phyloP scores from a whole-genome alignment of 129 eudicot genomes.

The Helichrysum umbraculigerum region DNA sequence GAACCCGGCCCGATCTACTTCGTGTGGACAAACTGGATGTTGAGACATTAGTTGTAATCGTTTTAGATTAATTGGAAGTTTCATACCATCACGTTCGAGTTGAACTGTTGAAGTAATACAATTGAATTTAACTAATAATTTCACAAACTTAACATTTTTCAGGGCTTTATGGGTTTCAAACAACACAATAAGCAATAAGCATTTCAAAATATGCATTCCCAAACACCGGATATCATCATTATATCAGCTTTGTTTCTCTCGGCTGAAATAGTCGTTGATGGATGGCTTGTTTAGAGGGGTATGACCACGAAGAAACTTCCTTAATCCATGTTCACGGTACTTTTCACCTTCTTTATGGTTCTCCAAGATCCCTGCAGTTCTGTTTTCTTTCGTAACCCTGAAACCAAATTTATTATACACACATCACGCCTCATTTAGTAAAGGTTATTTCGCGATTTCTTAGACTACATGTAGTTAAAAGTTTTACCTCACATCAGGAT shows the following conservation, averaged over 20 bases:
- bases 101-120: too few relatives aligned
- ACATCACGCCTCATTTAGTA: not conserved
- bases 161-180: too few relatives aligned
- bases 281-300: constrained; percentile 48
- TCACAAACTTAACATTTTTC: too few relatives aligned
- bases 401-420: not conserved
- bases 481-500: constrained; percentile 60
- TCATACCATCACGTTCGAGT: too few relatives aligned
- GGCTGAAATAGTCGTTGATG: constrained; percentile 44
- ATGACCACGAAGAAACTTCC: constrained; percentile 47
- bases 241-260: not conserved
- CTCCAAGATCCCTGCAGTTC: constrained; percentile 51
- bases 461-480: not conserved
- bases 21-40: not conserved
- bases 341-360: constrained; percentile 53
- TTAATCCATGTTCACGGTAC: constrained; percentile 40
- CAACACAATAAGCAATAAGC: too few relatives aligned
- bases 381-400: constrained; percentile 52
- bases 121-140: too few relatives aligned
- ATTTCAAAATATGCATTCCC: too few relatives aligned
- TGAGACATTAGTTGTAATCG: not conserved
- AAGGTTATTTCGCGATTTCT: not conserved
- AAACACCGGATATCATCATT: too few relatives aligned
- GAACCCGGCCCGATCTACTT: not conserved
- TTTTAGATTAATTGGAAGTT: not conserved